Conservation (phyloP, 257 asterid species). For the Solanum pinnatisectum region DNA sequence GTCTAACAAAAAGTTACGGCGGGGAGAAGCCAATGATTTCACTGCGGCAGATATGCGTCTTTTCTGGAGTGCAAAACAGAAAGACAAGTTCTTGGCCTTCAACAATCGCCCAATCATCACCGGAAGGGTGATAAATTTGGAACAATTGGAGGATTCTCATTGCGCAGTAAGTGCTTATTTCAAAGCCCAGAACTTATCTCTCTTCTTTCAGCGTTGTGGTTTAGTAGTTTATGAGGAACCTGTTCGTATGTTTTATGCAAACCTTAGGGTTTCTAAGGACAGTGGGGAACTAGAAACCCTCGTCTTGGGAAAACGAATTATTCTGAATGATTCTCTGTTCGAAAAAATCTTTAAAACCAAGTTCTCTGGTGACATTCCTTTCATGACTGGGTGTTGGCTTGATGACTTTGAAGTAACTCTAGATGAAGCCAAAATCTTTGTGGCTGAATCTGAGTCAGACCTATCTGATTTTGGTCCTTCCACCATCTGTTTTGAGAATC, state of each 20-base stretch:
- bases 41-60: background rate
- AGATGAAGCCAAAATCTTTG: background rate
- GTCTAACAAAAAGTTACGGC: background rate
- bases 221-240: background rate
- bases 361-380: background rate
- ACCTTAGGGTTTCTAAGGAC: background rate
- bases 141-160: background rate
- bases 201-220: background rate
- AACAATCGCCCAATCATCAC: background rate
- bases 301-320: background rate
- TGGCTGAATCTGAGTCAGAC: background rate
- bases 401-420: background rate
- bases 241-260: background rate
- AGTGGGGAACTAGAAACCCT: background rate
- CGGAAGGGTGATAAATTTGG: background rate
- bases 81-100: background rate
- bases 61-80: background rate
- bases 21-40: background rate
- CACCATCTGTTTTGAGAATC: background rate
- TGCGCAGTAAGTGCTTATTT: background rate
- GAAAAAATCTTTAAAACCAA: background rate
- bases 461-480: background rate
- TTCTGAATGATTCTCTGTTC: background rate
- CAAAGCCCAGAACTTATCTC: background rate
- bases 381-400: background rate